Evolutionary conservation across 2,329 filamentous ascomycete genomes (phyloP), one percentile per base, ranked within the genome.

Genomic region (Diaporthe sp.): DNA sequence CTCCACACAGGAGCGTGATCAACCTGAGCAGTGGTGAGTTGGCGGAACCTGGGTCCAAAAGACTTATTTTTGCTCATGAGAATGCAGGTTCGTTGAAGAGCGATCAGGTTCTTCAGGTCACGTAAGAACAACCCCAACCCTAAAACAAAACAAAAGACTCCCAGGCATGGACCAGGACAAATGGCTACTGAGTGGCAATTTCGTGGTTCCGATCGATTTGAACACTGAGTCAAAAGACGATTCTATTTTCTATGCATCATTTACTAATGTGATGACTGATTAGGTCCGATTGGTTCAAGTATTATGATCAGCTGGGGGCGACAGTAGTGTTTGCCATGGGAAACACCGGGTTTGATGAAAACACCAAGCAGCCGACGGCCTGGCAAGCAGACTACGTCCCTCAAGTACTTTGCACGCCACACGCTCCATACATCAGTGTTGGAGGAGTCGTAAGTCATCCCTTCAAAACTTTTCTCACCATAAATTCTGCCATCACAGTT

Each of bases 371-470:
- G 20, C 42, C 51, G 28, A 9, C 8, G 0, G 2, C 2, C 12
- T 73, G 57, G 28, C 58, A 47, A 42, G 47, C 47, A 34, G 71
- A 73, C 17, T 17, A 17, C 6, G 20, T 53, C 4, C 71, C 71
- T 25, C 15, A 31, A 53, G 12, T 22, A 15, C 31, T 67, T n/a
- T 37, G 49, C 10, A 57, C 37, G 15, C 34, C 31, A 10, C 2
- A 7, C n/a, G 58, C n/a, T 53, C 17, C 58, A 28, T 37, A 37
- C 34, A 73, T 73, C 28, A 39, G 28, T 9, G 71, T 73, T 39
- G 71, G 71, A 39, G 71, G 58, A 25, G 63, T 63, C 7, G 60
- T 63, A 47, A 63, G 60, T 63, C 3, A 61, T 25, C 58, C 17
- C 22, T 28, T 61, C 20, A 13, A 15, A 60, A 39, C 20, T 31